Evolutionary conservation across 441 rosid species (phyloP), one percentile per base, ranked within the genome.

Genomic region (Bruguiera hainesii): DNA sequence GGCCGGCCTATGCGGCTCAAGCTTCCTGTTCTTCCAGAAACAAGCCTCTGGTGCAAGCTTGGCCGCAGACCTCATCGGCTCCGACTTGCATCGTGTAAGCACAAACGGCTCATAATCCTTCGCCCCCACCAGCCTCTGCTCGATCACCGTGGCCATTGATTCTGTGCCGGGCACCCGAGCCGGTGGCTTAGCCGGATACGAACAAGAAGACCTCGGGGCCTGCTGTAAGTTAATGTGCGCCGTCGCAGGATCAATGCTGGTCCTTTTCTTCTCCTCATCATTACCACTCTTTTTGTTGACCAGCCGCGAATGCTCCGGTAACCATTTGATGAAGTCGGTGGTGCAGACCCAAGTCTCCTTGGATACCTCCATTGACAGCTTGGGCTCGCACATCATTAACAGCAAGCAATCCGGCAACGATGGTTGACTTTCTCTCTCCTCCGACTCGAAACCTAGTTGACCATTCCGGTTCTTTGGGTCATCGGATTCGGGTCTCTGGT

Each of bases 321-420:
- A 48, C 84, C 90, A 83, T 78, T 91, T 77, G 30, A 88, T 79
- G 82, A 93, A 91, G 66, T 53, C 58, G 6, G 25, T 53, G 28
- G 26, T 53, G 16, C 58, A 53, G 28, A 53, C 58, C 58, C 98
- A 93, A 0, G 98, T 91, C 73, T 93, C 98, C 69, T 87, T 89
- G 15, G 97, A 93, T 39, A 93, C 98, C 81, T 93, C 98, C 98
- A 89, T 91, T 3, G 96, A 93, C 55, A 91, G 85, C 85, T 93
- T 93, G 66, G 97, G 96, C 69, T 93, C 98, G 42, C 95, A 85
- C 97, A 93, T 93, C 98, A 91, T 93, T 28, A 89, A 69, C 67
- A 89, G 63, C 59, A 89, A 63, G 72, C 98, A 93, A 60, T 93
- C 97, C 60, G 98, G 98, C 64, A 93, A 73, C n/a, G 73, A 7